Evolutionary conservation across 1,284 basidiomycete species (phyloP).

Genomic region (Pyrrhoderma lamaoense): DNA sequence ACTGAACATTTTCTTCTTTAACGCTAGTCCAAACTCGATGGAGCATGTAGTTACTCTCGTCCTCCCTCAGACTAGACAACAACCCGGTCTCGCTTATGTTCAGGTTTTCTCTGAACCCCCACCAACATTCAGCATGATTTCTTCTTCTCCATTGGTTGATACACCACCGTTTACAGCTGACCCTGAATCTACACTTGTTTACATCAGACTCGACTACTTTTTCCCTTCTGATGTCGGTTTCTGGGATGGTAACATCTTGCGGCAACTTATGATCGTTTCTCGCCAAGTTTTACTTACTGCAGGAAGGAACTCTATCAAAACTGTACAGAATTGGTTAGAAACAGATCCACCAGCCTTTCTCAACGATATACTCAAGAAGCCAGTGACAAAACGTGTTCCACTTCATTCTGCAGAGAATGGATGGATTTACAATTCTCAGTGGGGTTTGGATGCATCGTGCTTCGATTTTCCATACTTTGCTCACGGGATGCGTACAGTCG

Average conservation of each 20-base stretch:
- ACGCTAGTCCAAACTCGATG: slow-evolving; percentile 6
- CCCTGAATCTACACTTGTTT: slow-evolving; percentile 4
- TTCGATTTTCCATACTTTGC: no score
- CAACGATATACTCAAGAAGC: no score
- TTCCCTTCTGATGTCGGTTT: background rate
- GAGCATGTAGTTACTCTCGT: slow-evolving; percentile 7
- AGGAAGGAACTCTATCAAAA: background rate
- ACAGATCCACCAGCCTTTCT: background rate
- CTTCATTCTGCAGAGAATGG: background rate
- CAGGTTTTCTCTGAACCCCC: background rate
- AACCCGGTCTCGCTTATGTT: background rate
- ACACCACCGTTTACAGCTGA: slow-evolving; percentile 5
- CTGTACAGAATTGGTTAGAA: no score
- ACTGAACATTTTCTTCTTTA: slow-evolving; percentile 12
- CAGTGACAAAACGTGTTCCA: background rate
- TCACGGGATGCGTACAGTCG: background rate
- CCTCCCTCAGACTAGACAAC: slow-evolving; percentile 2
- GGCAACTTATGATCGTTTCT: background rate
- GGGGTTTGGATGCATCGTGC: slow-evolving; percentile 4
- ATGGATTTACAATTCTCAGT: slow-evolving; percentile 11
- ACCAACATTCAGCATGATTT: background rate
- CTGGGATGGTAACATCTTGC: background rate
- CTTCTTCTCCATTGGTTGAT: background rate
- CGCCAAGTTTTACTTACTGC: background rate
- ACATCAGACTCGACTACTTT: background rate